Percentiles rank a stretch among this genome's conserved stretches.
phyloP scores from a whole-genome alignment of 2,329 filamentous ascomycete species.

The Claviceps sp. region DNA sequence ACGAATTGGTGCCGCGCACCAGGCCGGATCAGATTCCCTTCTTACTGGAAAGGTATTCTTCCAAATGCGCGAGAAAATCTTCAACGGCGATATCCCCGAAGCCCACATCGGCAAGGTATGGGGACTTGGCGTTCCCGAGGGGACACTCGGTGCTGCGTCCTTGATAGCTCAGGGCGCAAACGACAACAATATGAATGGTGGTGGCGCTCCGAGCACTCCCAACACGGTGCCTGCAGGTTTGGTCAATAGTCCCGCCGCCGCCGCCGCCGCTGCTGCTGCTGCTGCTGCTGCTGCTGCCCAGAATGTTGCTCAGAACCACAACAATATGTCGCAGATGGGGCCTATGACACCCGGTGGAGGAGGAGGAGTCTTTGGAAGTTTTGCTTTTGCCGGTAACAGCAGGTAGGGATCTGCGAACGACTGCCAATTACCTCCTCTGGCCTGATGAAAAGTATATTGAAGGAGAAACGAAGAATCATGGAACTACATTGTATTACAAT shows the following conservation, averaged over 20 bases:
- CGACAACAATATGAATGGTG: slow-evolving; percentile 23
- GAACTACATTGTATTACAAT: background rate
- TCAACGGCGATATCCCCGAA: slow-evolving; percentile 65
- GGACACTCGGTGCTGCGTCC: slow-evolving; percentile 20
- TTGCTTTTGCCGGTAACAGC: slow-evolving; percentile 37
- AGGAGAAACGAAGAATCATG: background rate
- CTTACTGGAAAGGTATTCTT: slow-evolving; percentile 93
- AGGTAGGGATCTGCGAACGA: slow-evolving; percentile 16
- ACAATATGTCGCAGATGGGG: slow-evolving; percentile 43
- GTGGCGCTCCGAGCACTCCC: slow-evolving; percentile 46
- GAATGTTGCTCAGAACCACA: slow-evolving; percentile 35
- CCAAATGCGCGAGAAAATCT: slow-evolving; percentile 79
- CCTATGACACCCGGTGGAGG: slow-evolving; percentile 68
- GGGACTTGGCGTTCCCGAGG: slow-evolving; percentile 67
- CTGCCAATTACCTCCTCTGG: slow-evolving; percentile 6
- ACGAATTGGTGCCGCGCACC: slow-evolving; percentile 75
- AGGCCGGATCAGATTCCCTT: slow-evolving; percentile 85
- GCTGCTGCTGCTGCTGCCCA: slow-evolving; percentile 26
- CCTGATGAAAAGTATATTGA: background rate
- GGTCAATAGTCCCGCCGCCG: slow-evolving; percentile 29
- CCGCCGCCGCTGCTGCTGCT: slow-evolving; percentile 15
- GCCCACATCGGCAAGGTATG: slow-evolving; percentile 86
- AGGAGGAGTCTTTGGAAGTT: slow-evolving; percentile 63
- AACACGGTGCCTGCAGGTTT: slow-evolving; percentile 48
- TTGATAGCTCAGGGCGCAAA: slow-evolving; percentile 21